Evolutionary conservation across 1,139 yeast species (phyloP), one percentile per base, ranked within the genome.

Genomic region (Saccharomyces hybrid): DNA sequence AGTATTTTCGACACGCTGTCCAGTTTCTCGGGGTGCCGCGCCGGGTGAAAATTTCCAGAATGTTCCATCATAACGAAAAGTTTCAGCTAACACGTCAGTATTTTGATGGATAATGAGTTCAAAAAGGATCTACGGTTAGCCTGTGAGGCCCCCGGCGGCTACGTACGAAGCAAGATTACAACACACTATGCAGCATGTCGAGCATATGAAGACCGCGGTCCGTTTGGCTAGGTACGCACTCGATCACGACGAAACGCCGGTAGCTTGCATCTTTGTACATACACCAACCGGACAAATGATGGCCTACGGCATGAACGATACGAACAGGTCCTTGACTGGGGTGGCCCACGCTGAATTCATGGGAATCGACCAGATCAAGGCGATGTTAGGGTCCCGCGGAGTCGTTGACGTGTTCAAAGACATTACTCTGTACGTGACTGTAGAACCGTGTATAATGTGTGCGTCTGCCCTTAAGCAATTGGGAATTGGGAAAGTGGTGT

Each of bases 401-500:
- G 42, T 54, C 41, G 27, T 28, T 1, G 56, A 62, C 11, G 62
- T 82, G 13, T 74, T 89, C 71, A 64, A 72, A 52, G 76, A 79
- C 60, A 68, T 81, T 57, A 82, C 82, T 34, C 75, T 93, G 19
- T 93, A 90, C 69, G 99, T 93, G 26, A 89, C 98, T 0, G 98
- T 93, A 1, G 99, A 93, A 70, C 99, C 99, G 0, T 93, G 99
- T 69, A 86, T 95, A 9, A 93, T 93, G 99, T 93, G 99, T 74
- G 98, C 97, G 0, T 84, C 95, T 29, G 93, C 96, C 2, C 72
- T 93, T 52, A 79, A 93, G 55, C 99, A 93, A 65, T 70, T 91
- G 38, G 85, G 87, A 1, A 81, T 93, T 19, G 73, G 81, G 25
- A 75, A 76, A 47, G 97, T 91, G 1, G 82, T 84, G 48, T 93